Conservation (phyloP, 148 eudicot species). For the Dysphania ambrosioides region DNA sequence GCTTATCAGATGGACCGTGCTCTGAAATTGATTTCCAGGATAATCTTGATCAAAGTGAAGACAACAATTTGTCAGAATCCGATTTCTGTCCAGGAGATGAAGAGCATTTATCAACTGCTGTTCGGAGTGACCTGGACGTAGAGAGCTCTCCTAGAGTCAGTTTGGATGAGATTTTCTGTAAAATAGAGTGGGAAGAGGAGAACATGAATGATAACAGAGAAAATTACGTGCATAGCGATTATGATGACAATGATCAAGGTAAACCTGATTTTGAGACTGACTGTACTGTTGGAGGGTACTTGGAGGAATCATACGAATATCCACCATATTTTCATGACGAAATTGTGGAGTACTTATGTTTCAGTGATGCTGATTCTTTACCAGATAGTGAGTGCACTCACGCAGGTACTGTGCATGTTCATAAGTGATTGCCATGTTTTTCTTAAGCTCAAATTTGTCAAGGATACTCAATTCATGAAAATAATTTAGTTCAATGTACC, state of each 20-base stretch:
- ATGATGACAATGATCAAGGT: conserved; percentile 19
- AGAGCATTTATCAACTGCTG: conserved; percentile 10
- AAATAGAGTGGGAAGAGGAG: conserved; percentile 67
- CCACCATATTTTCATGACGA: conserved; percentile 36
- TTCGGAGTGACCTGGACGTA: conserved; percentile 27
- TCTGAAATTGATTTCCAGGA: conserved; percentile 26
- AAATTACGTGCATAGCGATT: conserved; percentile 14
- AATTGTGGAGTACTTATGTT: conserved; percentile 33
- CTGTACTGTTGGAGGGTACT: conserved; percentile 11
- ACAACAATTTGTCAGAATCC: conserved; percentile 18
- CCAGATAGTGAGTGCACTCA: conserved; percentile 29
- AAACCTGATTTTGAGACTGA: conserved; percentile 29
- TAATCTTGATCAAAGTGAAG: conserved; percentile 11
- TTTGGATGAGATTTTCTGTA: conserved; percentile 36
- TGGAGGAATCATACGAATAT: conserved; percentile 39
- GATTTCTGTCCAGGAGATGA: conserved; percentile 15
- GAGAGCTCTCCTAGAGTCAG: conserved; percentile 24
- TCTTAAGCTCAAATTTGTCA: too few relatives aligned
- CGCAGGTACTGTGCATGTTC: conserved; percentile 19
- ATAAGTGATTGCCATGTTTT: background rate
- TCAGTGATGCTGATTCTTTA: conserved; percentile 32
- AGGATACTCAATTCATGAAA: too few relatives aligned
- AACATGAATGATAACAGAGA: conserved; percentile 17
- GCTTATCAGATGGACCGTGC: conserved; percentile 21
- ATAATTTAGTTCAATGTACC: background rate